Base-by-base conservation (phyloP, 345 rosid species). In the Trapa incisa region DNA sequence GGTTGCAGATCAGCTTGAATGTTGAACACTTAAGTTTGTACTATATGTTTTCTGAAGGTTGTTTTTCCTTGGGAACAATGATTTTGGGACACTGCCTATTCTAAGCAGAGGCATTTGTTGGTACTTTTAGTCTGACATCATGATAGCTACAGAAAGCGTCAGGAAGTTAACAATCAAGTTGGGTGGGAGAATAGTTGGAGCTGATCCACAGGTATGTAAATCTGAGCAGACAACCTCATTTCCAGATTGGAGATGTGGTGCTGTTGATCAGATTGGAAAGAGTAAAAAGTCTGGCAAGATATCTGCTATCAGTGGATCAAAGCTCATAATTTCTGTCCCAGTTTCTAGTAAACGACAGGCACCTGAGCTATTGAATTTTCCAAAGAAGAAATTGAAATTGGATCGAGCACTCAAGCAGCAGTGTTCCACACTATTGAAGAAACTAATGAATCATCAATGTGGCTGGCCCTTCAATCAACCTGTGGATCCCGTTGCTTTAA, bases 381-480 rank as follows among this genome's bases (percentile, higher is more conserved):
- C 74, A 41, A 64, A 72, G 69, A 88, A 88, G 81, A 88, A 76
- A 80, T 75, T 13, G 77, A 88, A 76, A 73, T 74, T 90, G 75
- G 87, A 88, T 42, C 81, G 87, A 29, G 53, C 58, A 45, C 66
- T 72, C 66, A 74, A 77, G 43, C 80, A 77, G 15, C 86, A 85
- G 73, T 93, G 97, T 74, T 67, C 80, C 16, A 4, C 70, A 17
- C 54, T 90, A 72, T 64, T 93, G 61, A 83, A 74, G 47, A 68
- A 64, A 5, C 63, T 93, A 72, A 77, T 74, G 65, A 64, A 53
- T 11, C 82, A 82, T 74, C 72, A 73, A 29, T 68, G 65, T 71
- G 91, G 87, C 15, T 86, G 89, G 86, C 69, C 78, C 66, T 93
- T 93, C 75, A 66, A 16, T 8, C 64, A 69, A 33, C 96, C 98